Evolutionary conservation across 2,329 filamentous ascomycete genomes (phyloP).

Genomic region (Geosmithia putterillii): DNA sequence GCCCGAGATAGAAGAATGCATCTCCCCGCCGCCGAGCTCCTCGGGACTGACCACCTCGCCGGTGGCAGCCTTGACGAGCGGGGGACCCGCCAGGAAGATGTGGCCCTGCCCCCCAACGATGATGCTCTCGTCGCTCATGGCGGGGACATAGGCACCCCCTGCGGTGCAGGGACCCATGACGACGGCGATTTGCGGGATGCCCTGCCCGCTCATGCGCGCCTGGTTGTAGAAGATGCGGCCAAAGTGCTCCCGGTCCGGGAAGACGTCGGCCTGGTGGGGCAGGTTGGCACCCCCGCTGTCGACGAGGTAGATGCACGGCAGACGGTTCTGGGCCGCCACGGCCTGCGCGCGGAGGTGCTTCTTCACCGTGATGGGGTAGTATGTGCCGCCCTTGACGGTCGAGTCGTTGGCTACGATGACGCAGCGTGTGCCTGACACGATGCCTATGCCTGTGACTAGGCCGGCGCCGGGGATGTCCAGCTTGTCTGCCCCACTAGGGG

Average conservation of each 20-base stretch:
- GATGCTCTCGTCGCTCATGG: constrained; percentile 96
- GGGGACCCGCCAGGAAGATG: constrained; percentile 90
- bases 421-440: constrained; percentile 81
- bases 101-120: constrained; percentile 95
- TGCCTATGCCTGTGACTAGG: constrained; percentile 85
- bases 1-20: constrained; percentile 83
- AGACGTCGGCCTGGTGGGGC: constrained; percentile 89
- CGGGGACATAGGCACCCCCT: constrained; percentile 88
- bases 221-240: constrained; percentile 98
- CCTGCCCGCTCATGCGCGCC: constrained; percentile 77
- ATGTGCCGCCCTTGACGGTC: constrained; percentile 94
- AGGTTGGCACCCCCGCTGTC: constrained; percentile 94
- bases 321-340: constrained; percentile 76
- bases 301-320: constrained; percentile 85
- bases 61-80: constrained; percentile 89
- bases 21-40: constrained; percentile 77
- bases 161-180: constrained; percentile 98
- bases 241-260: constrained; percentile 90
- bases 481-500: no score
- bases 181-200: constrained; percentile 86
- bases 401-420: constrained; percentile 93
- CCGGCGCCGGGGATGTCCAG: constrained; percentile 83
- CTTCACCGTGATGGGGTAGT: constrained; percentile 94
- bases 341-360: constrained; percentile 91
- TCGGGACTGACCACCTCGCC: constrained; percentile 86